These are phyloP conservation scores for Starmera dryadoides DNA, from an alignment of 805 yeast genomes.

Conservation along the genomic window DNA sequence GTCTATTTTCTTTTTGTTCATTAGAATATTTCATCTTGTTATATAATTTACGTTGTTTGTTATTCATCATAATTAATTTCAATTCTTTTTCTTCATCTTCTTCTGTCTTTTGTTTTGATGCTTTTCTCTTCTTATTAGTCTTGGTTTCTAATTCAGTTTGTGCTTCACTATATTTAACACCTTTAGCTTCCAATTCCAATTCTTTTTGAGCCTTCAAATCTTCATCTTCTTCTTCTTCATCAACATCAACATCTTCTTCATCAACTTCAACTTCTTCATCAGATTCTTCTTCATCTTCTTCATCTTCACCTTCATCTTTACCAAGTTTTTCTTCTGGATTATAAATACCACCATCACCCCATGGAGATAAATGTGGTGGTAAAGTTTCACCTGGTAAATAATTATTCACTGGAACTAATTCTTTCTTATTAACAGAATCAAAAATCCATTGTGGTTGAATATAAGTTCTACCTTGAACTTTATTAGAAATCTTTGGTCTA, in stretches of 20 bases:
- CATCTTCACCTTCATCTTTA: constrained; percentile 35
- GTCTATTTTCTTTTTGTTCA: constrained; percentile 72
- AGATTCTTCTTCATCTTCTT: constrained; percentile 46
- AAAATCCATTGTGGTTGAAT: constrained; percentile 98
- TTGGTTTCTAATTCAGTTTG: constrained; percentile 32
- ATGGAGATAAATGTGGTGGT: constrained; percentile 97
- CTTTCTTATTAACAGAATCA: constrained; percentile 77
- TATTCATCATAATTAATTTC: constrained; percentile 95
- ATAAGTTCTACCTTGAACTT: constrained; percentile 87
- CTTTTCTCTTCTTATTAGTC: constrained; percentile 27
- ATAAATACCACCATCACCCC: constrained; percentile 95
- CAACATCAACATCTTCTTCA: constrained; percentile 38
- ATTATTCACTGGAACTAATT: constrained; percentile 65
- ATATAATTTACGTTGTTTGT: constrained; percentile 90
- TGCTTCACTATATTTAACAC: constrained; percentile 67
- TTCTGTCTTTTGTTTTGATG: constrained; percentile 32
- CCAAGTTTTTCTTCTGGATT: constrained; percentile 61
- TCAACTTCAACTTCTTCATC: constrained; percentile 46
- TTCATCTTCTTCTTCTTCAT: constrained; percentile 48
- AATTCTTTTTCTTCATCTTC: constrained; percentile 79
- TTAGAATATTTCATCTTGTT: constrained; percentile 92
- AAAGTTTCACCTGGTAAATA: constrained; percentile 93
- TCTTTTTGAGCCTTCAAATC: constrained; percentile 67
- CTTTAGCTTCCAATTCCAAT: constrained; percentile 84
- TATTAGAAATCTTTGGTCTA: constrained; percentile 72